These are phyloP conservation scores for Talaromyces atroroseus DNA, from an alignment of 2,329 filamentous ascomycete species.

Conservation along the genomic window DNA sequence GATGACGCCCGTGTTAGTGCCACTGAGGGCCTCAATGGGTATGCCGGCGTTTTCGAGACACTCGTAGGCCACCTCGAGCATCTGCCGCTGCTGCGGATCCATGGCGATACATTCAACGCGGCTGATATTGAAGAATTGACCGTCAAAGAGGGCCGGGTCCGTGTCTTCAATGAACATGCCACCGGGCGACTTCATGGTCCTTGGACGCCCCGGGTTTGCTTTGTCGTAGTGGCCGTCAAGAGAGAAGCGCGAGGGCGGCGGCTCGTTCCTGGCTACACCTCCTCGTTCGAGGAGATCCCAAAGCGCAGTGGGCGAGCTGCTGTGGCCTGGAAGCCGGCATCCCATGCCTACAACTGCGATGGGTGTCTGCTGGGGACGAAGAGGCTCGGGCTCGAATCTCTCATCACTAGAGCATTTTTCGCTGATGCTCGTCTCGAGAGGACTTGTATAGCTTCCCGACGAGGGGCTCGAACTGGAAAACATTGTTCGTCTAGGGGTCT, in stretches of 20 bases:
- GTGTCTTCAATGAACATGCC: too few relatives aligned
- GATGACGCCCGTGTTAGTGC: conserved; percentile 23
- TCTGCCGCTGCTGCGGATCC: conserved; percentile 18
- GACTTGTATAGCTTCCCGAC: too few relatives aligned
- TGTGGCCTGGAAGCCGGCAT: conserved; percentile 19
- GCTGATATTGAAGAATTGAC: conserved; percentile 17
- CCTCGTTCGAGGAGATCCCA: conserved; percentile 16
- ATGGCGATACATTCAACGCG: conserved; percentile 1
- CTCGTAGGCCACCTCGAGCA: conserved; percentile 34
- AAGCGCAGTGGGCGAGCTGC: conserved; percentile 13
- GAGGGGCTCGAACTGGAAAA: too few relatives aligned
- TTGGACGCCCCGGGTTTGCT: too few relatives aligned
- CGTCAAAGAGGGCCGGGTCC: too few relatives aligned
- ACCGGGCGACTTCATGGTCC: too few relatives aligned
- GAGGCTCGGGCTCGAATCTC: too few relatives aligned
- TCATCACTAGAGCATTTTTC: too few relatives aligned
- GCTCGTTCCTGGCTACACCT: too few relatives aligned
- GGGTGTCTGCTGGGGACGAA: neutral
- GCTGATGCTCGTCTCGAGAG: too few relatives aligned
- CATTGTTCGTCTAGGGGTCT: too few relatives aligned
- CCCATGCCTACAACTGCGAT: conserved; percentile 20
- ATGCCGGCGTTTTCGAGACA: conserved; percentile 22
- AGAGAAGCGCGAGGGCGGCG: too few relatives aligned
- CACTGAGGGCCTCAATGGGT: conserved; percentile 17
- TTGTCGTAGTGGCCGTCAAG: neutral